Evolutionary conservation across 208 protist genomes (phyloP), one percentile per base, ranked within the genome.

Genomic region (Porcisia hertigi): DNA sequence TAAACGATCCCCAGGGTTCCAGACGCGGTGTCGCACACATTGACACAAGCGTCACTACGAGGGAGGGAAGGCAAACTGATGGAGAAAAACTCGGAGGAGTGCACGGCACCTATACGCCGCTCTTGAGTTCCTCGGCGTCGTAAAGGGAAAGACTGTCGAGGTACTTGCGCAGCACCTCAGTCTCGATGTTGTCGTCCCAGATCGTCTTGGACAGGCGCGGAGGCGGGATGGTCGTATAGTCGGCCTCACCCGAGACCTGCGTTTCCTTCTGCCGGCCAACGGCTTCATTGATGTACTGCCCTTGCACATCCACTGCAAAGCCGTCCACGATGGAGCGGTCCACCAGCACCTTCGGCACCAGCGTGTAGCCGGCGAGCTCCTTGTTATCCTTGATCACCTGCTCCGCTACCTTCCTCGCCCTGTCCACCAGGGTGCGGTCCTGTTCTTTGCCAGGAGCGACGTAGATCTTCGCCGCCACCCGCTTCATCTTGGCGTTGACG

Each of bases 161-260:
- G 76, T 94, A 97, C 75, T 91, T 88, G 79, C 86, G 85, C 47
- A 96, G 84, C 75, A 95, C 86, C 85, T 96, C 91, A 25, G 92
- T 95, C 79, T 95, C 92, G 73, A 95, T 88, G 77, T 95, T 97
- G 78, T 96, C 90, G 63, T 92, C 91, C 89, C 89, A 97, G 4
- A 78, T 75, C 12, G 94, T 97, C 73, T 84, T 85, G 57, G 72
- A 34, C 65, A 86, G 64, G 62, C 85, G 88, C 5, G 88, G 84
- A 0, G 81, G 76, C 52, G 94, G 92, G 79, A 96, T 89, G 58
- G 82, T 86, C 34, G 92, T 95, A 87, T 94, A 97, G 83, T 97
- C 94, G 47, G 79, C 82, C 78, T 97, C 92, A 12, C 88, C 85
- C 12, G 77, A 57, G 18, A 69, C 49, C 59, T 76, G 49, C 63